A percentile compares a stretch with the other conserved stretches of the same genome.
These are phyloP conservation scores for Strigomonas culicis DNA, from an alignment of 208 protist genomes.

Conservation along the genomic window DNA sequence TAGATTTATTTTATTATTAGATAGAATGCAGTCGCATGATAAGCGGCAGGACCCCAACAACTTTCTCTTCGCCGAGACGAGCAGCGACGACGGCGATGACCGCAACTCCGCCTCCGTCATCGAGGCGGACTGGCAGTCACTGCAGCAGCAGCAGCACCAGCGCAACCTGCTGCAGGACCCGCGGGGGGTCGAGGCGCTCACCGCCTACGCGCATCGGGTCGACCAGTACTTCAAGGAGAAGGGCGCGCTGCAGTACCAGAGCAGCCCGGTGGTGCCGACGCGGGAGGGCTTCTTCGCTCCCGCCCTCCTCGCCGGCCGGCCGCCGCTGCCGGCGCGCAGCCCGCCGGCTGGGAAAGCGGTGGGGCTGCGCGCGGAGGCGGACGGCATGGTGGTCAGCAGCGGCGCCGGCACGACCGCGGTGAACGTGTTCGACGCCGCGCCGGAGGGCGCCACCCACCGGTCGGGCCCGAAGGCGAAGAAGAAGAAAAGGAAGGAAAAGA, in stretches of 20 bases:
- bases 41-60: conserved; percentile 2
- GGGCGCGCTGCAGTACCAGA: too few species aligned
- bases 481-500: conserved; percentile 6
- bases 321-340: background rate
- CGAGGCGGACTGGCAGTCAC: too few species aligned
- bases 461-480: conserved; percentile 9
- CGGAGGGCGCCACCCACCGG: background rate
- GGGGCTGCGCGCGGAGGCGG: background rate
- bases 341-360: background rate
- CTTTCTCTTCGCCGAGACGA: background rate
- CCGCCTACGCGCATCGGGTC: too few species aligned
- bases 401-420: conserved; percentile 37
- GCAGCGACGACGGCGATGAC: background rate
- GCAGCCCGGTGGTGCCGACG: too few species aligned
- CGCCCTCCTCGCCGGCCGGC: too few species aligned
- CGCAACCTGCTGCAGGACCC: background rate
- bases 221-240: too few species aligned
- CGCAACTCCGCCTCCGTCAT: too few species aligned
- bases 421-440: conserved; percentile 21
- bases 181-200: too few species aligned
- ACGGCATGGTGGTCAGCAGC: conserved; percentile 14
- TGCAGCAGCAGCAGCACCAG: conserved; percentile 1
- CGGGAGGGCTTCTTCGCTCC: too few species aligned
- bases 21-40: background rate
- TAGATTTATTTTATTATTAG: background rate